Base-by-base conservation (phyloP, 306 rosid genomes). In the Rubus parviflorus region DNA sequence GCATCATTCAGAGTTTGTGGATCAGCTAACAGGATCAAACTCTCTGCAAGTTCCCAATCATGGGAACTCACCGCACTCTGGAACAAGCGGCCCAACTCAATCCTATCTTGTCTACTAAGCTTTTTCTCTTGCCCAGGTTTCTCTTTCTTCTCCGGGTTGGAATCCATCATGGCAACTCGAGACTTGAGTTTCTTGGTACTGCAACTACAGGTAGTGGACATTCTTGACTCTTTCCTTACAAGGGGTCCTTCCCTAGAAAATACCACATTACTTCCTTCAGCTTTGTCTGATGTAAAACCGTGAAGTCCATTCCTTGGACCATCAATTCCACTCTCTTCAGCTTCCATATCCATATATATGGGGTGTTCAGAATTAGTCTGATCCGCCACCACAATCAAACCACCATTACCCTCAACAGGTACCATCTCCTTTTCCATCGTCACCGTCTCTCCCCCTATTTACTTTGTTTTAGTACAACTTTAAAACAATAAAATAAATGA, bases 21-120 rank as follows among this genome's bases (percentile, higher is more conserved):
- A 92, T 92, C 96, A 23, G 93, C 92, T 75, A 86, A 74, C 56
- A 77, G 47, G 43, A 90, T 89, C 89, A 92, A 90, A 82, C 83
- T 92, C 76, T 92, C 92, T 0, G 97, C 97, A 82, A 82, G 87
- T 25, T 85, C 90, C 97, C 96, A 92, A 75, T 92, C 93, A 81
- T 87, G 89, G 73, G 92, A 86, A 85, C 96, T 88, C 48, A 87
- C 88, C 0, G 93, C 97, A 75, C 83, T 86, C 85, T 92, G 96
- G 81, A 92, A 88, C 81, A 90, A 64, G 75, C 92, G 90, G 10
- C 96, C 97, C 78, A 92, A 83, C 83, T 92, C 96, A 72, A 88
- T 71, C 81, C 92, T 85, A 48, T 90, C 96, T 75, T 92, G 91
- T 77, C 90, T 89, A 62, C 87, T 85, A 46, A 92, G 89, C 77